These are phyloP conservation scores for Carex pumila DNA, from an alignment of 176 grass and related monocot species.

Conservation along the genomic window DNA sequence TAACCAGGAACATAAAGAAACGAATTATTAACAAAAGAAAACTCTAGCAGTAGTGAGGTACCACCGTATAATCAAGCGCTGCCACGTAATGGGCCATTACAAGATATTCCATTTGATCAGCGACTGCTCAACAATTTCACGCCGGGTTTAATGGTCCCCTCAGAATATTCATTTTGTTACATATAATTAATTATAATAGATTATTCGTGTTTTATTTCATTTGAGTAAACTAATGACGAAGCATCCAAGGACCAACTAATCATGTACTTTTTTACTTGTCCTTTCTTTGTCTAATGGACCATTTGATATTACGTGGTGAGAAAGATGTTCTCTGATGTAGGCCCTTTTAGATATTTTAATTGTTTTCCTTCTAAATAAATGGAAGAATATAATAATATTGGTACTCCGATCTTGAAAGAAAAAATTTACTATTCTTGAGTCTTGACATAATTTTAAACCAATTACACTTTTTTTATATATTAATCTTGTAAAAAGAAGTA, in stretches of 20 bases:
- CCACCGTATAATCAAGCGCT: not conserved
- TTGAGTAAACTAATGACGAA: not conserved
- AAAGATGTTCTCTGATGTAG: not conserved
- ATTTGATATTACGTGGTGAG: not conserved
- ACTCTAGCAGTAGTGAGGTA: not conserved
- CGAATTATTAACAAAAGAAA: not conserved
- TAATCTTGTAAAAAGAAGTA: too few relatives aligned
- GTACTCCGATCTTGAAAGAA: too few relatives aligned
- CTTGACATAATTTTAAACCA: too few relatives aligned
- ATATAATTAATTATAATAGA: not conserved
- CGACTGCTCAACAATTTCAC: not conserved
- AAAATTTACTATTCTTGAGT: too few relatives aligned
- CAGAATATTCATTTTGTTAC: not conserved
- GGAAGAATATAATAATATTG: not conserved
- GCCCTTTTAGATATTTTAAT: not conserved
- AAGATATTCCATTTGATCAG: not conserved
- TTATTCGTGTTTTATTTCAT: not conserved
- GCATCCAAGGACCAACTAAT: not conserved
- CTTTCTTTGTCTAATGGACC: not conserved
- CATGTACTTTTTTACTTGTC: not conserved
- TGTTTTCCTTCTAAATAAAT: not conserved
- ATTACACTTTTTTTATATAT: too few relatives aligned
- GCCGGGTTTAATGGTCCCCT: not conserved
- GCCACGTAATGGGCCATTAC: not conserved
- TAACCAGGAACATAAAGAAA: not conserved